Evolutionary conservation across 495 filamentous ascomycete species (phyloP), one percentile per base, ranked within the genome.

Genomic region (Neurospora hispaniola): DNA sequence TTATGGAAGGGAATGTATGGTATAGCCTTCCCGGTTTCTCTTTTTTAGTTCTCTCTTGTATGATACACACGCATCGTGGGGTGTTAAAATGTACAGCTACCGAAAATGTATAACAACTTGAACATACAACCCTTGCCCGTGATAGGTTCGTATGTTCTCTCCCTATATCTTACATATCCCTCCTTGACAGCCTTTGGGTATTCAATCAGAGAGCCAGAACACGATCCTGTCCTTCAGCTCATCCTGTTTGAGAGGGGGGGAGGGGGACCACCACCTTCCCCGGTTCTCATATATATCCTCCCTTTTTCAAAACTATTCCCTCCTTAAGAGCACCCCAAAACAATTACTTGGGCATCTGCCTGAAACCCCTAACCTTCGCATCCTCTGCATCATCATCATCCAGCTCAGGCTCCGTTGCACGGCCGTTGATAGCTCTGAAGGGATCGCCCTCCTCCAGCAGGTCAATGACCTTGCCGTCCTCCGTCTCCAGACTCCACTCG

Each of bases 401-500:
- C 39, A 44, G 18, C 18, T 44, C 44, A 20, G 59, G n/a, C 42
- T n/a, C 44, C 18, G 14, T 74, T 18, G n/a, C 44, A 4, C 72
- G 75, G 10, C 74, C 78, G 11, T 77, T 74, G 14, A 85, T 79
- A 4, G 82, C 84, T 74, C 79, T 81, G 74, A 92, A 92, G 20
- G 90, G 89, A 80, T 92, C 90, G 27, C 82, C 85, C 5, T 81
- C 87, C 71, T 92, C 89, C 43, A 94, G 81, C 77, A 94, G 76
- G 73, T 93, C 88, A 74, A 94, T 83, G 72, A 85, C 86, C 27
- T 76, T 81, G 70, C 90, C 91, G 77, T 93, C 90, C 70, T 88
- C 83, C 20, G 82, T 90, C 83, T 90, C 86, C 72, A 94, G 80
- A 76, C 88, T 93, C 92, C 92, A 95, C 85, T 90, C 90, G 68